Conservation (phyloP, 140 eudicot genomes). For the Erigeron philadelphicus region DNA sequence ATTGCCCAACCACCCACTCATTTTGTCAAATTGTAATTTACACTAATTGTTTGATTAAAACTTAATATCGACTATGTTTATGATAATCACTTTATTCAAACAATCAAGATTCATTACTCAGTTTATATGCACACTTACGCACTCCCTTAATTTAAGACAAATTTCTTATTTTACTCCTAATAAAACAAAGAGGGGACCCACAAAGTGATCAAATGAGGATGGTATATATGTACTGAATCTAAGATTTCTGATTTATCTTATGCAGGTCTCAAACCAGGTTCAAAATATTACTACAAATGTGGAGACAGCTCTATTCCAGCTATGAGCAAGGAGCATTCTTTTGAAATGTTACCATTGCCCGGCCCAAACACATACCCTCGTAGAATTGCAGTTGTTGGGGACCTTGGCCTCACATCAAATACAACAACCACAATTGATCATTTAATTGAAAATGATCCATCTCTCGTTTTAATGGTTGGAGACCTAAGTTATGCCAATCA, state of each 20-base stretch:
- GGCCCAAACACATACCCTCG: conserved; percentile 50
- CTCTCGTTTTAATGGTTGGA: conserved; percentile 69
- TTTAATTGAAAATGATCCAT: conserved; percentile 55
- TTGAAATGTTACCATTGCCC: conserved; percentile 51
- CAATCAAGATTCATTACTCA: too few relatives aligned
- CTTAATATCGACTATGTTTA: too few relatives aligned
- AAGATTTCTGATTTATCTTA: conserved; percentile 5
- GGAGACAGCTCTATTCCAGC: conserved; percentile 73
- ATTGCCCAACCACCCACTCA: too few relatives aligned
- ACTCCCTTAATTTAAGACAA: too few relatives aligned
- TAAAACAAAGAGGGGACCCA: neutral
- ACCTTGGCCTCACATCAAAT: conserved; percentile 80
- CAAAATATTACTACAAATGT: conserved; percentile 73
- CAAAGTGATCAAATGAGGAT: neutral
- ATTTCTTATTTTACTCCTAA: too few relatives aligned
- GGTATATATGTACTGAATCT: neutral
- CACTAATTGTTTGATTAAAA: too few relatives aligned
- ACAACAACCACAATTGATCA: conserved; percentile 88
- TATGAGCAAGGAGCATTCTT: conserved; percentile 62
- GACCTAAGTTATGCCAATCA: conserved; percentile 83
- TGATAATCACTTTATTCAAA: too few relatives aligned
- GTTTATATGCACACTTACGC: too few relatives aligned
- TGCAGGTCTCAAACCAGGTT: conserved; percentile 72
- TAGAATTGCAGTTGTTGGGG: conserved; percentile 73
- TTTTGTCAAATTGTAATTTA: too few relatives aligned